Base-by-base conservation (phyloP, 2,329 filamentous ascomycete species). In the Cordyceps militaris region DNA sequence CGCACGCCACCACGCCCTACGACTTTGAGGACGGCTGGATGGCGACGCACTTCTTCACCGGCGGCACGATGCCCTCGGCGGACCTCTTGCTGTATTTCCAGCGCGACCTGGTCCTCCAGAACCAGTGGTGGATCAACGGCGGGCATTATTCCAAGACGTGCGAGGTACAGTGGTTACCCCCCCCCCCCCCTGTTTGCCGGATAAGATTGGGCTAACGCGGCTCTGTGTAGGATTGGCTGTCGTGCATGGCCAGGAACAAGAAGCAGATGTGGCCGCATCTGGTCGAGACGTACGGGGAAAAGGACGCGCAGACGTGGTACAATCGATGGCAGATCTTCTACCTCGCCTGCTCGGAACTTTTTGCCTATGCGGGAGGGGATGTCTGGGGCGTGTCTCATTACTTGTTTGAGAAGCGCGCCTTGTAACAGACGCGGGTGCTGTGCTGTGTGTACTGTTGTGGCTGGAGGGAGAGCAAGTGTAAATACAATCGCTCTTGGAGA, bases 1-100 rank as follows among this genome's bases (percentile, higher is more conserved):
- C 76, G 36, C 85, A 89, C 69, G 79, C 76, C 63, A 78, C 76
- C 11, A 85, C 82, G 14, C 84, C 86, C 0, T 89, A 89, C 66
- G 84, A 88, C 66, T 89, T 84, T 62, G 85, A 88, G 61, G 79
- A 80, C 50, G 86, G 86, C 34, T 89, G 86, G 86, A 89, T 89
- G 86, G 86, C 84, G 52, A 81, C 80, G 61, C 78, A 88, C 66
- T 89, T 89, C 75, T 89, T 89, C 71, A 86, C 84, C 0, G 86
- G 86, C 13, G 86, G 86, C 2, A 88, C 84, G 7, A 89, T 89
- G 86, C 84, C 83, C 3, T 83, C 78, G 43, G 79, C 83, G 0
- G 86, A 89, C 67, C 69, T 89, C 56, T 69, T 89, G 60, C 73
- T 85, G 42, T 88, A 80, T 66, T 89, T 88, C 66, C 85, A 89